Evolutionary conservation across 768 basidiomycete genomes (phyloP), one percentile per base, ranked within the genome.

Genomic region (Suillus discolor): DNA sequence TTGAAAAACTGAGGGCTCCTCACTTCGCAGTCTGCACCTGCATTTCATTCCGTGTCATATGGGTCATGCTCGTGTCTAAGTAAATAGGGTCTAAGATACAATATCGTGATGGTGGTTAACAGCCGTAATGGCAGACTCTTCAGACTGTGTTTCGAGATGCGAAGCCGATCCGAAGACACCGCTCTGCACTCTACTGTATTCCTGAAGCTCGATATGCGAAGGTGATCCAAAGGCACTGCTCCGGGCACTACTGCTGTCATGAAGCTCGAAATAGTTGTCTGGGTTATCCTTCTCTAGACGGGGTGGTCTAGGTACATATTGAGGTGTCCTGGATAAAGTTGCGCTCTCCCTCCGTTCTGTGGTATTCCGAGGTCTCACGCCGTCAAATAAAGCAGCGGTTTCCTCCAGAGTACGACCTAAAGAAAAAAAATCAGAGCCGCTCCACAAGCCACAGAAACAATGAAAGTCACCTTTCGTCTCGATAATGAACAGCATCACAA

Each of bases 351-450:
- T 85, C 73, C 81, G 80, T 41, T 79, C 76, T 20, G 78, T 72
- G 55, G 88, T 78, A 61, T 83, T 81, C 13, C 78, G 74, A 34
- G 18, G 2, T 42, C 60, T 65, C 15, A 68, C 84, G 18, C 90
- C 88, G 65, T 92, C 91, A 62, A 92, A 92, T 11, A 92, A 75
- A 6, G 84, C 85, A 0, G 90, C 85, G 0, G 90, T 92, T 73
- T 92, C 91, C 74, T 92, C 91, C 39, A 91, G 79, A 3, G 90
- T 91, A 47, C 85, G 82, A 18, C 87, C 86, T 82, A 61, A 59
- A 65, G 28, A 65, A 62, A 67, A 67, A 44, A 66, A 51, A 62
- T 34, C 72, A 61, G 36, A 68, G 66, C 36, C 8, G 66, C 12
- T 55, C 64, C 49, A 70, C 44, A 63, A 69, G 1, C 45, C 57